Conservation (phyloP, 495 filamentous ascomycete genomes). For the Emericellopsis terricola region DNA sequence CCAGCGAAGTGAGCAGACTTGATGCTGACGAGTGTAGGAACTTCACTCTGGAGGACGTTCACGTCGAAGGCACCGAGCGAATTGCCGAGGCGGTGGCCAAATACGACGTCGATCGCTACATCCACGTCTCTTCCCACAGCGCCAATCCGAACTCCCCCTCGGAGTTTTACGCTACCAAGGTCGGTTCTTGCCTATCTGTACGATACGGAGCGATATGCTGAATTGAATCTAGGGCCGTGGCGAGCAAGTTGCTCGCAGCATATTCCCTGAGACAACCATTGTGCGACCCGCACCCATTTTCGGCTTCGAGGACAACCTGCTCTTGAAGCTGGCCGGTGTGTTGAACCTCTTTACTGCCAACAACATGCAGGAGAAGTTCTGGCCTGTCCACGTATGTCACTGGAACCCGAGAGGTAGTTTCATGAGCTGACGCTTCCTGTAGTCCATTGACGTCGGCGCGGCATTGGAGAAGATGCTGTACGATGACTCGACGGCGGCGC, state of each 20-base stretch:
- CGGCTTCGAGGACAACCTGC: constrained; percentile 83
- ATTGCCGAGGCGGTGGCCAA: constrained; percentile 94
- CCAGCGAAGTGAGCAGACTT: neutral
- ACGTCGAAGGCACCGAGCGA: constrained; percentile 85
- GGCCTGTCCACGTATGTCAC: constrained; percentile 74
- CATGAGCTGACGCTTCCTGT: too few relatives aligned
- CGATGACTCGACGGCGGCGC: constrained; percentile 72
- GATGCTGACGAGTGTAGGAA: constrained; percentile 52
- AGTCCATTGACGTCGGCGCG: constrained; percentile 76
- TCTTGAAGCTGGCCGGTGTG: constrained; percentile 64
- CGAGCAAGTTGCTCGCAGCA: constrained; percentile 67
- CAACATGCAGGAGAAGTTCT: constrained; percentile 76
- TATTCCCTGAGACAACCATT: constrained; percentile 97
- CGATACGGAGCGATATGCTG: constrained; percentile 1
- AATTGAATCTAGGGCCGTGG: constrained; percentile 43
- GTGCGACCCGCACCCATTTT: constrained; percentile 89
- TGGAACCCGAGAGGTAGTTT: neutral
- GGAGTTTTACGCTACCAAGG: constrained; percentile 83
- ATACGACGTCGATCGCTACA: constrained; percentile 93
- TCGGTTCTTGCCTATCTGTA: constrained; percentile 12
- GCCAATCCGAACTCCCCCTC: constrained; percentile 64
- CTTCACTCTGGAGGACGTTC: constrained; percentile 80
- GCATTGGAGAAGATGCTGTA: constrained; percentile 77
- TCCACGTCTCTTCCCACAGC: constrained; percentile 93
- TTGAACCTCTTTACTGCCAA: constrained; percentile 78